These are phyloP conservation scores for Chondrostereum purpureum DNA, from an alignment of 1,284 basidiomycete genomes.

Conservation along the genomic window DNA sequence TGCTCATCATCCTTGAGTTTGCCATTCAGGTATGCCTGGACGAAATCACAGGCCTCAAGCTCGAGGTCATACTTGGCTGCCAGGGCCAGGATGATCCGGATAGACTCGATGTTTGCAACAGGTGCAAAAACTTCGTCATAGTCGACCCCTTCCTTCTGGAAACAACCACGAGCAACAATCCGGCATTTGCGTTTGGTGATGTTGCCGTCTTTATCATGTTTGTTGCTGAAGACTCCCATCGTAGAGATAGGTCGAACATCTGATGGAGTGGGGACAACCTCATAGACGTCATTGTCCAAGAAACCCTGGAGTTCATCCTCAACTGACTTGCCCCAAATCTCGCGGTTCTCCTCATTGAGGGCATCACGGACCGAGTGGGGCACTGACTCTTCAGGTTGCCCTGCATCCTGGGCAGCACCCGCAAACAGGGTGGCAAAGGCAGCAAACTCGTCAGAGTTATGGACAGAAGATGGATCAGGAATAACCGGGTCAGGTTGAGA, in stretches of 20 bases:
- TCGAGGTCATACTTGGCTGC: constrained; percentile 23
- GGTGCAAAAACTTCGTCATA: constrained; percentile 29
- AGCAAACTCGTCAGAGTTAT: no score
- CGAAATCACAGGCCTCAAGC: constrained; percentile 27
- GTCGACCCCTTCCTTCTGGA: constrained; percentile 12
- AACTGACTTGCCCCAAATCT: no score
- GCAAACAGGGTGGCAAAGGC: no score
- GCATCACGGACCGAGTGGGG: no score
- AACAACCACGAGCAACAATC: constrained; percentile 14
- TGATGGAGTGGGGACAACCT: background rate
- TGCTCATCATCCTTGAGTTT: constrained; percentile 12
- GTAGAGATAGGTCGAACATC: background rate
- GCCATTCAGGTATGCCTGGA: constrained; percentile 26
- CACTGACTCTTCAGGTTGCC: no score
- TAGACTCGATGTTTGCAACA: constrained; percentile 22
- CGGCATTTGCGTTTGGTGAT: constrained; percentile 6
- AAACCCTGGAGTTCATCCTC: background rate
- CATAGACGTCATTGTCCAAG: background rate
- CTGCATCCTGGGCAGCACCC: no score
- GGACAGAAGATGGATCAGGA: no score
- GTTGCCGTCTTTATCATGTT: background rate
- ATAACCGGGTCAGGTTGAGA: no score
- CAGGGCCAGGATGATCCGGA: constrained; percentile 25
- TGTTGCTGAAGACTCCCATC: background rate
- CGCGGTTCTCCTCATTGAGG: no score